Evolutionary conservation across 768 basidiomycete genomes (phyloP), one percentile per base, ranked within the genome.

Genomic region (Tubosaeta brunneosetosa): DNA sequence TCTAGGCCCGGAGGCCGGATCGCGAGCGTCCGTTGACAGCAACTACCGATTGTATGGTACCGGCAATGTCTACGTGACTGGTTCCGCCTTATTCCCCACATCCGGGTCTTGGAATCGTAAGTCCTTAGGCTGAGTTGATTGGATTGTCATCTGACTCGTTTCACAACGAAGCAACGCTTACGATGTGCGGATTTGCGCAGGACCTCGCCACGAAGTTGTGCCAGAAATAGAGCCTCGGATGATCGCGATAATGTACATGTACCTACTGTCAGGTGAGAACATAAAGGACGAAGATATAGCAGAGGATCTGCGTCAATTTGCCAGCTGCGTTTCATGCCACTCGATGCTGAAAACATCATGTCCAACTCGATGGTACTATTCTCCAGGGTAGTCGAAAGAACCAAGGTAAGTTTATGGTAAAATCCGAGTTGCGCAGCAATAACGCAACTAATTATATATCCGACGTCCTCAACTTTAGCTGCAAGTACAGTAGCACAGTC

Each of bases 401-500:
- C 9, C 29, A 29, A 29, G 29, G 9, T 29, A 29, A 6, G 9
- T 29, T 4, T 9, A 4, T 29, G 16, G 37, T 37, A 37, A 6
- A 37, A 37, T 10, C 37, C n/a, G 16, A 13, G n/a, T 36, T 9
- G 6, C 11, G 9, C 16, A 52, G 27, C 45, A 42, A 26, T 22
- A 52, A n/a, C 10, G 43, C 38, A 22, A 44, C 7, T 33, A 25
- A 61, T 64, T 49, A 29, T 4, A 6, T 29, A 55, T 52, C 47
- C 44, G 27, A 44, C 50, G 51, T 44, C 4, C 40, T 36, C 26
- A 32, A 48, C 10, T 43, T 44, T 38, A 42, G 43, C 32, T 29
- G 46, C 27, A 48, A 17, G 49, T 58, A 62, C 53, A 55, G 41
- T 64, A 64, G 33, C 40, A 22, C 48, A 55, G 19, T 67, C 59